Conservation (phyloP, 176 grass and related monocot species). For the Sorghum bicolor region Sorghum_bicolor_NCBIv3 NC_012872.2:69071001-69071500, state of each 20-base stretch:
- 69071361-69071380: background rate
- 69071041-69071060: background rate
- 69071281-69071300: background rate
- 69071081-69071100: background rate
- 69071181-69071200: background rate
- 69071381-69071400: background rate
- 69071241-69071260: background rate
- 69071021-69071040: background rate
- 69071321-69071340: background rate
- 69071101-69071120: background rate
- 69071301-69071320: background rate
- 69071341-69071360: background rate
- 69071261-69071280: background rate
- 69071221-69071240: background rate
- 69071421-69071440: background rate
- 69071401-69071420: background rate
- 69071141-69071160: background rate
- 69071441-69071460: background rate
- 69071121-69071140: background rate
- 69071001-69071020: background rate
- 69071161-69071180: background rate
- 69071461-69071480: background rate
- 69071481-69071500: background rate
- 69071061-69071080: background rate
- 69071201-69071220: background rate